Base-by-base conservation (phyloP, 768 basidiomycete genomes). In the Tephrocybe rancida region DNA sequence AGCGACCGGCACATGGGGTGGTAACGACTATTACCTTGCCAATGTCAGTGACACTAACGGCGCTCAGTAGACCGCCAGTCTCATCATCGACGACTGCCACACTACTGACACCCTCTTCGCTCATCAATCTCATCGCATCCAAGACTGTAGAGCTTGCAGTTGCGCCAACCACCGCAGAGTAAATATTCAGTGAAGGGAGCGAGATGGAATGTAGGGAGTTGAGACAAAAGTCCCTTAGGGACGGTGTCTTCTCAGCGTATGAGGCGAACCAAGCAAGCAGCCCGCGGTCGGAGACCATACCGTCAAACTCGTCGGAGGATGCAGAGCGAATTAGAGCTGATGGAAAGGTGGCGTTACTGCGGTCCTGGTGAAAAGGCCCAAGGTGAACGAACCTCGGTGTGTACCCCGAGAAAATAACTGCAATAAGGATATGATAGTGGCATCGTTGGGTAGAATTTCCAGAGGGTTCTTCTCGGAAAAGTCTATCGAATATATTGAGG, bases 61-160 rank as follows among this genome's bases (percentile, higher is more conserved):
- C 87, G 54, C 90, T 89, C 50, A 89, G 67, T 50, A 92, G 67
- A 41, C 69, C 76, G 3, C 87, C 84, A 2, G 67, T 75, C 26
- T 83, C 84, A 44, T 86, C 85, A 42, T 90, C 87, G 4, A 89
- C 65, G 3, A 92, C 86, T 14, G 90, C 91, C 41, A 92, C 76
- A 60, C 87, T 91, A 64, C 90, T 91, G 22, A 93, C 89, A 21
- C 91, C 91, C 62, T 88, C 81, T 55, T 90, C 88, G 61, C 88
- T 90, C 90, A 93, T 92, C 25, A 88, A 73, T 54, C 77, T 83
- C 91, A 93, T 93, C 5, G 90, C 90, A 65, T 90, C 87, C 45
- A 92, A 72, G 22, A 92, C 86, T 18, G 79, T 79, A 2, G 82
- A 81, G 14, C 74, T 76, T 39, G 87, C 83, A 4, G 77, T 77